Evolutionary conservation across 331 rosid genomes (phyloP).

Genomic region (Prunus yedoensis): DNA sequence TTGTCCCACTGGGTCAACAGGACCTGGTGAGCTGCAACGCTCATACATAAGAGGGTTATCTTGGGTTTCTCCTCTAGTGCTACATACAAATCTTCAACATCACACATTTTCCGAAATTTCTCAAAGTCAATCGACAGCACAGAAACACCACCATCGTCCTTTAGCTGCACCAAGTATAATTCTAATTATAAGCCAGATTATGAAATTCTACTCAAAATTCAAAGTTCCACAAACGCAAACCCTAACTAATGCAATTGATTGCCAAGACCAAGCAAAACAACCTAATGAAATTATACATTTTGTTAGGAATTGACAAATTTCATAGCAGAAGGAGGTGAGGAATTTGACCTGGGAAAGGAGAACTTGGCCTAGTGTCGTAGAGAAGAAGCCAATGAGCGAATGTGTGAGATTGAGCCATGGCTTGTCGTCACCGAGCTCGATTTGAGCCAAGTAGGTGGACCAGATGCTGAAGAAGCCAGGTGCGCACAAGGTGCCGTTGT

Average conservation of each 20-base stretch:
- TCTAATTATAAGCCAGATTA: background rate
- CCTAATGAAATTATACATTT: background rate
- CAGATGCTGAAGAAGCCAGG: slow-evolving; percentile 29
- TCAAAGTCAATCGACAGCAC: slow-evolving; percentile 65
- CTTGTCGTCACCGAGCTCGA: slow-evolving; percentile 56
- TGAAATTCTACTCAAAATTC: background rate
- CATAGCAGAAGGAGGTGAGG: slow-evolving; percentile 5
- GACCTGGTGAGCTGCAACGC: slow-evolving; percentile 78
- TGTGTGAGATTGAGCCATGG: slow-evolving; percentile 56
- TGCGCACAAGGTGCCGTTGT: slow-evolving; percentile 25
- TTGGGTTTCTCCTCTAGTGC: slow-evolving; percentile 70
- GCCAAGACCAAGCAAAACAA: background rate
- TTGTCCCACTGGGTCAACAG: slow-evolving; percentile 45
- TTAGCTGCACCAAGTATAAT: slow-evolving; percentile 33
- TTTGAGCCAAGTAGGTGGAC: slow-evolving; percentile 58
- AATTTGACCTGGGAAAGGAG: slow-evolving; percentile 52
- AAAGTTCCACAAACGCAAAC: background rate
- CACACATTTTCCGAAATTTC: slow-evolving; percentile 47
- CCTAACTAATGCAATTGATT: background rate
- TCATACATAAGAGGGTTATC: slow-evolving; percentile 65
- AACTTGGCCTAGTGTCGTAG: slow-evolving; percentile 45
- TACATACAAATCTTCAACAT: slow-evolving; percentile 43
- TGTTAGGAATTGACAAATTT: background rate
- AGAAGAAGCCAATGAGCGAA: slow-evolving; percentile 56
- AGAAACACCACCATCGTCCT: slow-evolving; percentile 45